Base-by-base conservation (phyloP, 345 rosid genomes). In the Adansonia digitata region DNA sequence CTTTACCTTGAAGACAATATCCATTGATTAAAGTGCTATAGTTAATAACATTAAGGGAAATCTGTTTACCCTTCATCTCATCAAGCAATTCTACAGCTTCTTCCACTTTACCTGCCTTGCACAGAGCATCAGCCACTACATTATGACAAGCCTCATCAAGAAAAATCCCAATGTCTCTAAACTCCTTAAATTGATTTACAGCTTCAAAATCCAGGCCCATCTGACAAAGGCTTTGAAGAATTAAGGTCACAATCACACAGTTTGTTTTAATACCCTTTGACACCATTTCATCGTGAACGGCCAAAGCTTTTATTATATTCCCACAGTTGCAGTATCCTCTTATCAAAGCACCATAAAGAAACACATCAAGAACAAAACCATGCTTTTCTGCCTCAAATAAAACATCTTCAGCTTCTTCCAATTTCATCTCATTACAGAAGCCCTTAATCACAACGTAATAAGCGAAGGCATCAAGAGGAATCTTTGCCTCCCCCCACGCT, bases 11-110 rank as follows among this genome's bases (percentile, higher is more conserved):
- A 57, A 82, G 82, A 59, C 86, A 92, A 73, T 81, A 89, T 46
- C 97, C 98, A 75, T 39, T 59, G 24, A 94, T 83, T 67, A 94
- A 64, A 75, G 94, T 91, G 37, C 91, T 92, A 79, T 92, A 91
- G 88, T 89, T 86, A 72, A 86, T 60, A 35, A 85, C 67, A 80
- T 94, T 93, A 24, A 84, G 86, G 74, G 60, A 80, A 73, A 92
- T 76, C 29, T 74, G 48, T 76, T 81, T 87, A 89, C 80, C 5
- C 67, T 66, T 85, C 97, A 94, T 92, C 75, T 92, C 90, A 76
- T 74, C 46, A 18, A 92, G 77, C 75, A 92, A 64, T 77, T 53
- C 64, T 43, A 45, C 24, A 59, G 89, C 94, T 65, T 84, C 90
- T 73, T 91, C 90, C 77, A 91, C 74, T 79, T 83, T 84, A 17